Conservation (phyloP, 305 asterid genomes). For the Plantago coronopus region DNA sequence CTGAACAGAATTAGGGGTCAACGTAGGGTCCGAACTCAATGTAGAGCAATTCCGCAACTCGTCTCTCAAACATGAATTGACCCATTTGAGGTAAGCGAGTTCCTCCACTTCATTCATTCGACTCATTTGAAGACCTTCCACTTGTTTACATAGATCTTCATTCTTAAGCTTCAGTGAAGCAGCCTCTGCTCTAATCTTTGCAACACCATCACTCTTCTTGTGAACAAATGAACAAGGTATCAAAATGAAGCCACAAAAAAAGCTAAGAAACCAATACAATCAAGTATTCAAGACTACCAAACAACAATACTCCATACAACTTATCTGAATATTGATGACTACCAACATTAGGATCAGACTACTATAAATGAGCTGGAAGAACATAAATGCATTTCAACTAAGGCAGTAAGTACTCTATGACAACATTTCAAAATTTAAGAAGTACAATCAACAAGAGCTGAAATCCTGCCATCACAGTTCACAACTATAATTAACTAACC, state of each 20-base stretch:
- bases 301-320: neutral
- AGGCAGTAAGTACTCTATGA: no score
- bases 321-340: slow-evolving; percentile 3
- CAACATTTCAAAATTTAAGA: slow-evolving; percentile 1
- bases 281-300: neutral
- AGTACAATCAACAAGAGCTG: neutral
- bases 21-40: slow-evolving; percentile 30
- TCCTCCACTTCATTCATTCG: slow-evolving; percentile 90
- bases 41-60: slow-evolving; percentile 55
- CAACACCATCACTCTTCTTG: slow-evolving; percentile 51
- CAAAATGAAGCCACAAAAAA: slow-evolving; percentile 5
- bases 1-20: slow-evolving; percentile 42
- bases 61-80: slow-evolving; percentile 74
- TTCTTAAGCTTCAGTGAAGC: slow-evolving; percentile 64
- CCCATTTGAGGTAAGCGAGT: slow-evolving; percentile 88
- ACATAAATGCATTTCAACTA: neutral
- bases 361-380: neutral
- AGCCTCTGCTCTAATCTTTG: slow-evolving; percentile 74
- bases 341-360: no score
- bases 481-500: neutral
- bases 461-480: neutral
- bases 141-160: slow-evolving; percentile 82
- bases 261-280: neutral
- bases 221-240: slow-evolving; percentile 12
- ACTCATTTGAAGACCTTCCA: slow-evolving; percentile 87